A percentile compares a stretch with the other conserved stretches of the same genome.
Conservation (phyloP, 2,329 filamentous ascomycete species). For the Raffaelea arxii region DNA sequence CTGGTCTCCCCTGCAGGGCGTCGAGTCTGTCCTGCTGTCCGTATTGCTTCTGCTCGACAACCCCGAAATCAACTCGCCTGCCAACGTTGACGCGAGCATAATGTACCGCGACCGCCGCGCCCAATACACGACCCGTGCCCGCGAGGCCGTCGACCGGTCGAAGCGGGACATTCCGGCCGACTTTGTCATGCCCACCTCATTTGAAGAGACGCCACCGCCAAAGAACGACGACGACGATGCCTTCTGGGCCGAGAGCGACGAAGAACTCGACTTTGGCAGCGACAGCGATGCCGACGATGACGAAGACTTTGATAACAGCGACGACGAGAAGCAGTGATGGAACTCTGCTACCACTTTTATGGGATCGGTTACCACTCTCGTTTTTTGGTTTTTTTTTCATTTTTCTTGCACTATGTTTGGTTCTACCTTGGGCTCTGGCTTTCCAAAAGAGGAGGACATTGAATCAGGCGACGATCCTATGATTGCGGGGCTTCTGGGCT, state of each 20-base stretch:
- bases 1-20: conserved; percentile 89
- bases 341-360: no score
- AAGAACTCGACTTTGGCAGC: conserved; percentile 70
- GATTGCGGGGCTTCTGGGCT: no score
- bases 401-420: no score
- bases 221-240: conserved; percentile 63
- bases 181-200: conserved; percentile 71
- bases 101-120: conserved; percentile 66
- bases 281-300: conserved; percentile 47
- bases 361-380: no score
- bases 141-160: conserved; percentile 60
- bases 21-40: conserved; percentile 88
- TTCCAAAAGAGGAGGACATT: no score
- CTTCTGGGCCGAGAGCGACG: conserved; percentile 71
- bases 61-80: conserved; percentile 84
- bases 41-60: conserved; percentile 88
- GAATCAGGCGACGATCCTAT: no score
- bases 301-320: conserved; percentile 10
- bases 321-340: background rate
- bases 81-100: conserved; percentile 88
- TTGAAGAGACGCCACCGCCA: conserved; percentile 51
- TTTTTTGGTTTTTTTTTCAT: no score
- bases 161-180: conserved; percentile 70
- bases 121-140: conserved; percentile 61
- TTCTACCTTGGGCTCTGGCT: no score